A percentile compares a stretch with the other conserved stretches of the same genome.
phyloP scores from a whole-genome alignment of 2,329 filamentous ascomycete species.

The Coniochaeta sp. region DNA sequence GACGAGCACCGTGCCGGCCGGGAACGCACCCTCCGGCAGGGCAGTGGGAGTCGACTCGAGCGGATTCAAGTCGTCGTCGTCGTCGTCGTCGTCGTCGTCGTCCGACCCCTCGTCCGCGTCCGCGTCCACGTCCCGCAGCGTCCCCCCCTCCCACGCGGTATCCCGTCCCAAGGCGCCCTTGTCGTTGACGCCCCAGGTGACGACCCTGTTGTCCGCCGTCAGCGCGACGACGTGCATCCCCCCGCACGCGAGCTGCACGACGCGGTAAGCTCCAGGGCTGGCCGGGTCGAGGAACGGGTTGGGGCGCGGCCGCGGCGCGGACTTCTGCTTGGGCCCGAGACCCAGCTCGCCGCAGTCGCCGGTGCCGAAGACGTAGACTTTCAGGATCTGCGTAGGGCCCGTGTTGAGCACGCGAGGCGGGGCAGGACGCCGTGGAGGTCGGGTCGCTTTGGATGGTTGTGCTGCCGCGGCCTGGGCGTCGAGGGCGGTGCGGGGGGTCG shows the following conservation, averaged over 20 bases:
- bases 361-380: constrained; percentile 13
- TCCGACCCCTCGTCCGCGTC: constrained; percentile 6
- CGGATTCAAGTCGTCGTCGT: constrained; percentile 49
- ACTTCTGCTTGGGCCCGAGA: constrained; percentile 13
- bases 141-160: constrained; percentile 50
- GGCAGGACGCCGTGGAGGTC: not conserved
- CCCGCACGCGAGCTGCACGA: constrained; percentile 56
- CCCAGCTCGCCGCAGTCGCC: constrained; percentile 42
- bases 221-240: constrained; percentile 63
- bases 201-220: constrained; percentile 58
- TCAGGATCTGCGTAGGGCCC: constrained; percentile 10
- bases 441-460: not conserved
- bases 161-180: constrained; percentile 58
- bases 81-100: constrained; percentile 28
- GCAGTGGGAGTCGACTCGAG: constrained; percentile 50
- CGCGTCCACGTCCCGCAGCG: constrained; percentile 30
- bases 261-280: not conserved
- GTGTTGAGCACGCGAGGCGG: constrained; percentile 8
- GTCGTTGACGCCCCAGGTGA: constrained; percentile 67
- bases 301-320: constrained; percentile 9
- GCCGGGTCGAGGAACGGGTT: constrained; percentile 11
- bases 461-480: not conserved
- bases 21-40: constrained; percentile 43
- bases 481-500: not conserved
- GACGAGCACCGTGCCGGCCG: constrained; percentile 47